Conservation (phyloP, 2,329 filamentous ascomycete species). For the Neocatenulostroma microsporum region DNA sequence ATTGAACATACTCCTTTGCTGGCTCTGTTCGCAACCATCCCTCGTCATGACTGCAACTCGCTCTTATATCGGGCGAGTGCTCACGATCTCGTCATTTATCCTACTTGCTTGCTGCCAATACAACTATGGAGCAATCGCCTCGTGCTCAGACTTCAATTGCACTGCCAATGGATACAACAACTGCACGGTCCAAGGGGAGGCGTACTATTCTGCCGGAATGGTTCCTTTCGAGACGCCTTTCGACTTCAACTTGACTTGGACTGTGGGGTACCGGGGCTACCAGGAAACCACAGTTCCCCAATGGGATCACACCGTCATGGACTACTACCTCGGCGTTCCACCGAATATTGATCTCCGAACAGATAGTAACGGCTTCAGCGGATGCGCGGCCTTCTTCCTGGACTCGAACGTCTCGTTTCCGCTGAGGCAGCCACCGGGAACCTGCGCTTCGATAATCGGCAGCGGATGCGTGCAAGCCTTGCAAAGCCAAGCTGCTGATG, state of each 20-base stretch:
- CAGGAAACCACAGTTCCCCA: neutral
- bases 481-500: too few relatives aligned
- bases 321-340: constrained; percentile 1
- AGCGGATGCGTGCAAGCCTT: too few relatives aligned
- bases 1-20: too few relatives aligned
- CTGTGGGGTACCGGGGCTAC: neutral
- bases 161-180: neutral
- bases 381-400: too few relatives aligned
- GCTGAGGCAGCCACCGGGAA: too few relatives aligned
- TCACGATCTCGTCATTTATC: too few relatives aligned
- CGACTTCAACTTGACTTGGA: constrained; percentile 1
- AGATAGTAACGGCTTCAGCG: neutral
- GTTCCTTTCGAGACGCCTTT: constrained; percentile 1
- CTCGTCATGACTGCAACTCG: too few relatives aligned
- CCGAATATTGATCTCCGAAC: neutral
- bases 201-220: neutral
- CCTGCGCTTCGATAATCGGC: too few relatives aligned
- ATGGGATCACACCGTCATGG: neutral
- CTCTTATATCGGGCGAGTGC: too few relatives aligned
- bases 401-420: too few relatives aligned
- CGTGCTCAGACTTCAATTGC: neutral
- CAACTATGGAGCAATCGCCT: constrained; percentile 1
- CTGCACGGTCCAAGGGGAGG: neutral
- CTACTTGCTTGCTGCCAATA: too few relatives aligned
- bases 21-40: too few relatives aligned